Evolutionary conservation across 1,139 yeast genomes (phyloP), one percentile per base, ranked within the genome.

Genomic region (Yamadazyma dushanensis): DNA sequence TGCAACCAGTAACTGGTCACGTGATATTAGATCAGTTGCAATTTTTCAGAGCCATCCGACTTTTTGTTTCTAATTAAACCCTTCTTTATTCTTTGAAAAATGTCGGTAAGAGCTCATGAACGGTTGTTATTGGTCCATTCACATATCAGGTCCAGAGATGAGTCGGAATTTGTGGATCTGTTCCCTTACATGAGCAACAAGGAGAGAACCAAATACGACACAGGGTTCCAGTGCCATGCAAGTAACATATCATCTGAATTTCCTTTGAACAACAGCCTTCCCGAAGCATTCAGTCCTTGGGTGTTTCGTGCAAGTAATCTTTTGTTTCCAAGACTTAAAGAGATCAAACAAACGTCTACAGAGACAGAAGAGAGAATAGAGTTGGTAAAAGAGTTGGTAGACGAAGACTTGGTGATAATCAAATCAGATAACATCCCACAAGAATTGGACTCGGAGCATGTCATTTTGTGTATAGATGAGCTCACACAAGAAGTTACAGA

Each of bases 1-100:
- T 20, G 22, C 10, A 8, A 20, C 10, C n/a, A n/a, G n/a, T n/a
- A n/a, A n/a, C n/a, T n/a, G n/a, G n/a, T 39, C 43, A 39, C 43
- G 40, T 39, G 43, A 39, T 33, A 36, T 39, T 34, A 39, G 38
- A 36, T 31, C 23, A 38, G 33, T 20, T 29, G 24, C 31, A 28
- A 28, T 24, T 15, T 15, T 25, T 25, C n/a, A n/a, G n/a, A n/a
- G n/a, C n/a, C n/a, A n/a, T 16, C 16, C 16, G 28, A 17, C 26
- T 9, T n/a, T 17, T 14, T 13, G 4, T 9, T 25, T 25, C 14
- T 25, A 7, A n/a, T 26, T 8, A 25, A 22, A 9, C 26, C 27
- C 14, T 30, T 9, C 19, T 5, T 20, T 20, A 7, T 18, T 20
- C 17, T 14, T 6, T 6, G 8, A 15, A 26, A 11, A 16, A 37